A percentile compares a stretch with the other conserved stretches of the same genome.
These are phyloP conservation scores for Neonectria magnoliae DNA, from an alignment of 2,329 filamentous ascomycete species.

Conservation along the genomic window DNA sequence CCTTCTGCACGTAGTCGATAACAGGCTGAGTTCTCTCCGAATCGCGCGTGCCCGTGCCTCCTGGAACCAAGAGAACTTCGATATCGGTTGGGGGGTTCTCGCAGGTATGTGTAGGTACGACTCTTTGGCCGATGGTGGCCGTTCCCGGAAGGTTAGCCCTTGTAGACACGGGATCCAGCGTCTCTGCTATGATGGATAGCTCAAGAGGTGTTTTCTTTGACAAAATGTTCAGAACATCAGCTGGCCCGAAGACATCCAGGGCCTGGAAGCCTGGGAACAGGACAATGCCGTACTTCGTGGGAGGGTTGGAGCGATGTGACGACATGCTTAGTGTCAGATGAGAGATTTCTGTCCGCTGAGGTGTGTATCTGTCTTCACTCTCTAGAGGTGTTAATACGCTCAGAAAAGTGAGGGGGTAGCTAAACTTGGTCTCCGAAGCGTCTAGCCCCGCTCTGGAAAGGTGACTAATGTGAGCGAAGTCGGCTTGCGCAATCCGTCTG, in stretches of 20 bases:
- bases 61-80: conserved; percentile 53
- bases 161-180: conserved; percentile 45
- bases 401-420: not conserved
- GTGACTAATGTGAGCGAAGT: not conserved
- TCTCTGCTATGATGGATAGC: conserved; percentile 42
- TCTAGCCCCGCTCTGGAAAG: not conserved
- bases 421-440: not conserved
- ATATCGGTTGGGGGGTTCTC: conserved; percentile 46
- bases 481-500: not conserved
- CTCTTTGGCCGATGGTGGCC: conserved; percentile 42
- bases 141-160: not conserved
- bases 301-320: not conserved
- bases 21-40: conserved; percentile 35
- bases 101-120: conserved; percentile 52
- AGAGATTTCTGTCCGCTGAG: not conserved
- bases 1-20: conserved; percentile 54
- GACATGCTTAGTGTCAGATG: not conserved
- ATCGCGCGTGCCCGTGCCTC: conserved; percentile 47
- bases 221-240: conserved; percentile 48
- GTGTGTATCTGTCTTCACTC: not conserved
- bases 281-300: conserved; percentile 35
- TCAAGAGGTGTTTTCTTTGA: conserved; percentile 36
- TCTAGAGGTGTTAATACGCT: not conserved
- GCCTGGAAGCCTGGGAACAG: conserved; percentile 40
- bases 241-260: conserved; percentile 46